A percentile compares a stretch with the other conserved stretches of the same genome.
These are phyloP conservation scores for Trichoderma virens DNA, from an alignment of 495 filamentous ascomycete species.

Conservation along the genomic window DNA sequence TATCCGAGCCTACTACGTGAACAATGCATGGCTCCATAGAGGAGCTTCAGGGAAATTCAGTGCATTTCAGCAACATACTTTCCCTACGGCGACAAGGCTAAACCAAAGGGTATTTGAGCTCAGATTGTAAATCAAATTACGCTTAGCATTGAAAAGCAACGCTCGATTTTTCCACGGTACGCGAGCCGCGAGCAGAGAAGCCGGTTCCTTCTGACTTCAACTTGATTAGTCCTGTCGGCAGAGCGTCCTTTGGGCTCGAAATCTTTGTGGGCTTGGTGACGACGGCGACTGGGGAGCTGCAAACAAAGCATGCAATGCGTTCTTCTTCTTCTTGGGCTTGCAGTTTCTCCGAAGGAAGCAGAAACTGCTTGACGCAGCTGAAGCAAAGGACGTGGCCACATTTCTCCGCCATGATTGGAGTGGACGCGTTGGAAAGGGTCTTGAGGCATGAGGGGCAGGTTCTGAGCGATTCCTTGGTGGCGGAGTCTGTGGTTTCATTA, in stretches of 20 bases:
- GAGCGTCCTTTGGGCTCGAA: conserved; percentile 47
- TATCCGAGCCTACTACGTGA: too few species aligned
- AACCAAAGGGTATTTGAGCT: too few species aligned
- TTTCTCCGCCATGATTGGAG: conserved; percentile 80
- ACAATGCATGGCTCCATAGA: too few species aligned
- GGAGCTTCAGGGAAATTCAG: too few species aligned
- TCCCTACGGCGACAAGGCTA: too few species aligned
- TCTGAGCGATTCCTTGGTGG: conserved; percentile 43
- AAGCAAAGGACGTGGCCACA: conserved; percentile 93
- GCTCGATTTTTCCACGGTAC: conserved; percentile 68
- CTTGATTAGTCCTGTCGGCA: conserved; percentile 72
- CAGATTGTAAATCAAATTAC: background rate
- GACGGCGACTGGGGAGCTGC: conserved; percentile 62
- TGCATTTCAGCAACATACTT: too few species aligned
- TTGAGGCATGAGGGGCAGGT: conserved; percentile 89
- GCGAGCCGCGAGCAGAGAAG: conserved; percentile 79
- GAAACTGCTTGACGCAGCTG: conserved; percentile 81
- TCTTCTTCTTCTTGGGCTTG: conserved; percentile 50
- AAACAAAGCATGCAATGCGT: conserved; percentile 74
- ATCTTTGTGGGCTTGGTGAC: conserved; percentile 33
- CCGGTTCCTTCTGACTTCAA: conserved; percentile 86
- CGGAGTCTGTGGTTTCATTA: conserved; percentile 58
- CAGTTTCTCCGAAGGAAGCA: conserved; percentile 53
- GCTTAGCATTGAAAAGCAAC: conserved; percentile 77
- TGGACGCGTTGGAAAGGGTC: conserved; percentile 70